Evolutionary conservation across 352 stramenopile genomes (phyloP), one percentile per base, ranked within the genome.

Genomic region (Albugo candida): DNA sequence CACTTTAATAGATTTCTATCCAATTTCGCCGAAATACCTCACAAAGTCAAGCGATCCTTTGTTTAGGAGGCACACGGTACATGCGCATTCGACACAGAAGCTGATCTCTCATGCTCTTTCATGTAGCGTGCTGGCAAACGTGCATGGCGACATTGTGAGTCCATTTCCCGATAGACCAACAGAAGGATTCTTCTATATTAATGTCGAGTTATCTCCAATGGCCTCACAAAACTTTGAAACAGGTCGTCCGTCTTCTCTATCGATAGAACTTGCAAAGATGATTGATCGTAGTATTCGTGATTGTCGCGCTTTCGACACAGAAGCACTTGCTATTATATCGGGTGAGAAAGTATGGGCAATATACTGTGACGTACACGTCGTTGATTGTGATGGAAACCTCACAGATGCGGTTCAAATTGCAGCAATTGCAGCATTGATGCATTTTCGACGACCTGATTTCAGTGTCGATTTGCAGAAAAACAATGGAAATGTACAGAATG

Each of bases 301-400:
- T 42, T 91, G 83, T 51, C 79, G 83, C 11, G 83, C 87, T 10
- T 69, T 98, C 11, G 92, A 98, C 67, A 92, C 81, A 5, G 92
- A 98, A 63, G 89, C 88, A 35, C 70, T 98, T 40, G 93, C 83
- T 39, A 80, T 98, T 34, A 62, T 93, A 31, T 70, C 80, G n/a
- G 89, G 88, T 35, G 69, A 91, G 45, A 96, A 94, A 65, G 92
- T 87, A 19, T 98, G 92, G 92, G 67, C 82, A 36, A 81, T 98
- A 43, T 83, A 74, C 35, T 85, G 93, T 52, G 67, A 87, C 48
- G 65, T 98, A 19, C 81, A 87, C 51, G 67, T 97, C 19, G 60
- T 97, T 37, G 89, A 97, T 60, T 70, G 96, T 56, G 85, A 76
- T 36, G 88, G 89, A 31, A 96, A 96, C 59, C 63, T 95, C 16